Conservation (phyloP, 768 basidiomycete species). For the Terana coerulea region DNA sequence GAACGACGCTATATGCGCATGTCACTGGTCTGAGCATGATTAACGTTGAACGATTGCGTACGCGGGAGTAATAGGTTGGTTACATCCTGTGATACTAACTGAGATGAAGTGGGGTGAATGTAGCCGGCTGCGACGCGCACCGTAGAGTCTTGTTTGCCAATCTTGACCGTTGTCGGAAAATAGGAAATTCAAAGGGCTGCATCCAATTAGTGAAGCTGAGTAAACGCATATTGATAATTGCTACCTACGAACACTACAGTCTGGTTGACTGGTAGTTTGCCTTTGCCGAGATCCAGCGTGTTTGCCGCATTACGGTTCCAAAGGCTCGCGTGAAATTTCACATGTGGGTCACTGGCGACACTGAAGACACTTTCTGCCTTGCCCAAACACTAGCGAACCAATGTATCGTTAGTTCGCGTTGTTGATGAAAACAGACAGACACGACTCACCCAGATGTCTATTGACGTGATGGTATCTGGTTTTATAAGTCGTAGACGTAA, state of each 20-base stretch:
- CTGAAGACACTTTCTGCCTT: slow-evolving; percentile 1
- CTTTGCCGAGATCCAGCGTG: background rate
- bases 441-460: slow-evolving; percentile 8
- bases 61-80: slow-evolving; percentile 7
- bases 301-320: background rate
- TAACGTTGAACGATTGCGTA: background rate
- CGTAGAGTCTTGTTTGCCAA: slow-evolving; percentile 5
- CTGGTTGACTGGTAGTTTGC: background rate
- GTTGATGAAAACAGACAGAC: background rate
- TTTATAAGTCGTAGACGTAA: slow-evolving; percentile 1
- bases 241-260: slow-evolving; percentile 4
- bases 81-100: background rate
- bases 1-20: background rate
- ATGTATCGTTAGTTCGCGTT: background rate
- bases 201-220: background rate
- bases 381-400: background rate
- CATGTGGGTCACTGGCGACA: background rate
- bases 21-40: background rate
- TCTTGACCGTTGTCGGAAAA: background rate
- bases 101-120: background rate
- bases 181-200: slow-evolving; percentile 7
- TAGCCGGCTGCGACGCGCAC: background rate
- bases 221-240: background rate
- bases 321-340: background rate
- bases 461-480: slow-evolving; percentile 1